A percentile compares a stretch with the other conserved stretches of the same genome.
Conservation (phyloP, 2,329 filamentous ascomycete species). For the Pseudofabraea citricarpa region DNA sequence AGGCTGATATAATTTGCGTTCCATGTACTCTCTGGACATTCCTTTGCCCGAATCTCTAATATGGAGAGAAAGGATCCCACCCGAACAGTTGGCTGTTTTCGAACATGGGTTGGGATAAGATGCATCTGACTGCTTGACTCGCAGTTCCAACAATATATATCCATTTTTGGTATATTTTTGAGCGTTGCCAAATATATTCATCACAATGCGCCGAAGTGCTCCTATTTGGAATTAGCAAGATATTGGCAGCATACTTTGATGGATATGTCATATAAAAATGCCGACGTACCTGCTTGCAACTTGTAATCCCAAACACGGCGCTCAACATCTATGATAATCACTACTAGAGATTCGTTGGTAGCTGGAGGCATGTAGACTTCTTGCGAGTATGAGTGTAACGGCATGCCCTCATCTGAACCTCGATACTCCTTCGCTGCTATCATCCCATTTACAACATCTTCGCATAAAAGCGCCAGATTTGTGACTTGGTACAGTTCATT, state of each 20-base stretch:
- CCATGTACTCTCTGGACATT: conserved; percentile 55
- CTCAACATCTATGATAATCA: conserved; percentile 25
- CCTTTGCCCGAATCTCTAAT: conserved; percentile 59
- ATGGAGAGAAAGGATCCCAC: conserved; percentile 27
- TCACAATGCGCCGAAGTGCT: conserved; percentile 37
- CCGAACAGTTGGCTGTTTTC: background rate
- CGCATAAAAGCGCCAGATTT: conserved; percentile 24
- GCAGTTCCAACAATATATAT: conserved; percentile 38
- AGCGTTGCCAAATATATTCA: conserved; percentile 57
- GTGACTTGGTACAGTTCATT: conserved; percentile 21
- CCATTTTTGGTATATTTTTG: conserved; percentile 54
- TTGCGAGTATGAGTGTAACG: conserved; percentile 1
- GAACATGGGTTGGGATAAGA: conserved; percentile 1
- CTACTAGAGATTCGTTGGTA: conserved; percentile 4
- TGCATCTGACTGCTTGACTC: conserved; percentile 19
- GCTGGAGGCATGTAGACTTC: background rate
- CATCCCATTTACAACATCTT: conserved; percentile 25
- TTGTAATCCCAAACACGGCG: conserved; percentile 22
- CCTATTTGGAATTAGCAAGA: conserved; percentile 3
- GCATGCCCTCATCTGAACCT: background rate
- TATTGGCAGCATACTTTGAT: background rate
- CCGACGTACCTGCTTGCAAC: conserved; percentile 16
- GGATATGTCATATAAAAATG: background rate
- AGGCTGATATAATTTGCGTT: conserved; percentile 51
- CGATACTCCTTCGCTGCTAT: conserved; percentile 21